A percentile compares a stretch with the other conserved stretches of the same genome.
These are phyloP conservation scores for Lactarius quietus DNA, from an alignment of 768 basidiomycete species.

Conservation along the genomic window DNA sequence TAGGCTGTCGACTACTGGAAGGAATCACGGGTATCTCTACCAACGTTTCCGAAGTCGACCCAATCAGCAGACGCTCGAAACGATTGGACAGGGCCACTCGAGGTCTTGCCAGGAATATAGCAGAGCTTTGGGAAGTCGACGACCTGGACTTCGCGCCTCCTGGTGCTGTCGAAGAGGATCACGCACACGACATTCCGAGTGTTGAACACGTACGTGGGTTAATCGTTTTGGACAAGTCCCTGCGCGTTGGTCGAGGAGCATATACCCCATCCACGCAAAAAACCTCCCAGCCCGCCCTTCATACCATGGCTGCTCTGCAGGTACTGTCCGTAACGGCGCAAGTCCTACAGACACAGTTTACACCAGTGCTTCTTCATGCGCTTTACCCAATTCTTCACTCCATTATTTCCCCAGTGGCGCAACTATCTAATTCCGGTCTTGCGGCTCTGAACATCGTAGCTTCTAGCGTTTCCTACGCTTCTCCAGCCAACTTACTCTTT, in stretches of 20 bases:
- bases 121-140: constrained; percentile 66
- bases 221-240: constrained; percentile 22
- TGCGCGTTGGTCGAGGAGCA: constrained; percentile 43
- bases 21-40: constrained; percentile 57
- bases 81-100: constrained; percentile 63
- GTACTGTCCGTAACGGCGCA: constrained; percentile 65
- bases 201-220: constrained; percentile 20
- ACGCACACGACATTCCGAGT: constrained; percentile 5
- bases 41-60: constrained; percentile 29
- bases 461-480: constrained; percentile 79
- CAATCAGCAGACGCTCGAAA: constrained; percentile 36
- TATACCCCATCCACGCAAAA: constrained; percentile 30
- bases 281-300: constrained; percentile 58
- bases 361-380: constrained; percentile 66
- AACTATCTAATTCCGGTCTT: constrained; percentile 72
- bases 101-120: constrained; percentile 56
- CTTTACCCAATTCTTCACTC: constrained; percentile 88
- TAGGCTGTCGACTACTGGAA: constrained; percentile 70
- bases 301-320: constrained; percentile 67
- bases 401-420: constrained; percentile 64
- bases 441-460: constrained; percentile 70
- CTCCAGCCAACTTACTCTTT: constrained; percentile 80
- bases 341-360: constrained; percentile 71
- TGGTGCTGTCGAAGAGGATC: constrained; percentile 29
- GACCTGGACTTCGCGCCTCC: constrained; percentile 27